Conservation (phyloP, 805 yeast genomes). For the Candida parachauliodes region DNA sequence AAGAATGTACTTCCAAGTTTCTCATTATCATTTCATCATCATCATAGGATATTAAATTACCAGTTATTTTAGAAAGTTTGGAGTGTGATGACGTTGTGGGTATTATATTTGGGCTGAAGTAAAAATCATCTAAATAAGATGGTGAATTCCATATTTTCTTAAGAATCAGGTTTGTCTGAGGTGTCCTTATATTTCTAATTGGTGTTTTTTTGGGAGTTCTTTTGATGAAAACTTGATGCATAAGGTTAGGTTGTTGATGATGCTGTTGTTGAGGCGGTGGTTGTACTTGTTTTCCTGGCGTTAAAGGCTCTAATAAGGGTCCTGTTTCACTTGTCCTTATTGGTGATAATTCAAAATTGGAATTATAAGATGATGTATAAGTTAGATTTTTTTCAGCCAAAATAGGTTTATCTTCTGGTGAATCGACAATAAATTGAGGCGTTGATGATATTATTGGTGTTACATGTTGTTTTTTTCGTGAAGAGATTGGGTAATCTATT, state of each 20-base stretch:
- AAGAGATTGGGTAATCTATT: conserved; percentile 10
- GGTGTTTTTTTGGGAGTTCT: conserved; percentile 40
- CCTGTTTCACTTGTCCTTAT: conserved; percentile 56
- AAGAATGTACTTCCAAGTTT: conserved; percentile 26
- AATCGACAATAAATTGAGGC: conserved; percentile 22
- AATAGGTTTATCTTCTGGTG: conserved; percentile 39
- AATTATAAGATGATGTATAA: conserved; percentile 61
- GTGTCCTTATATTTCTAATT: conserved; percentile 32
- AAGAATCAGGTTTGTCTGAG: conserved; percentile 42
- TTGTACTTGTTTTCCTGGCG: conserved; percentile 33
- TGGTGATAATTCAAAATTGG: conserved; percentile 64
- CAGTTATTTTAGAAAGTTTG: conserved; percentile 15
- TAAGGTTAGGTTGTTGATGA: conserved; percentile 20
- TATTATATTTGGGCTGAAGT: conserved; percentile 41
- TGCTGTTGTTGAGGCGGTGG: conserved; percentile 25
- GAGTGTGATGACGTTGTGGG: conserved; percentile 7
- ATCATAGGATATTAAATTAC: conserved; percentile 36
- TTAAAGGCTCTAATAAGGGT: conserved; percentile 61
- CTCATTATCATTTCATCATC: conserved; percentile 45
- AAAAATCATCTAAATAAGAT: conserved; percentile 62
- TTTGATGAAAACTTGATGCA: conserved; percentile 9
- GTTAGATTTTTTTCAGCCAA: conserved; percentile 42
- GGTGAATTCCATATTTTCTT: conserved; percentile 65
- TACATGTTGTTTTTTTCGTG: conserved; percentile 12
- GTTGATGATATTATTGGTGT: conserved; percentile 6